Evolutionary conservation across 106 monocot species (phyloP), one percentile per base, ranked within the genome.

Genomic region (Xerophyta viscosa): DNA sequence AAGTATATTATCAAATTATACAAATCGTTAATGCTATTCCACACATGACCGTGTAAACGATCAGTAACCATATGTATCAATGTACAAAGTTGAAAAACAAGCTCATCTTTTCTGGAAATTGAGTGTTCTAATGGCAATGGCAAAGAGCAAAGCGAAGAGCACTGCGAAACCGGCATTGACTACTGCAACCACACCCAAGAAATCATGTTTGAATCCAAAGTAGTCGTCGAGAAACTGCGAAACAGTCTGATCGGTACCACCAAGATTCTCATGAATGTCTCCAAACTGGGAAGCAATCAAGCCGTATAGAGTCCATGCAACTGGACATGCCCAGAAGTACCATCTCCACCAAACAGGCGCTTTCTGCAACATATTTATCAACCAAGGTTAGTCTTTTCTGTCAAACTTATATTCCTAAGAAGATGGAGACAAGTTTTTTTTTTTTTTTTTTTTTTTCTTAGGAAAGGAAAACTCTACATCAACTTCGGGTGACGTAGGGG

Each of bases 341-440:
- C 74, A 67, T 8, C 31, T 61, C 74, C 74, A 74, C 74, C 74
- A 67, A 2, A 27, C 26, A 19, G 74, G 74, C 7, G 63, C 36
- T 53, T 29, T 74, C 74, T 67, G 67, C 28, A 57, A 37, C 2
- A 2, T 31, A 31, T 24, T 50, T n/a, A 10, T 14, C 24, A 21
- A 7, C n/a, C n/a, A n/a, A n/a, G n/a, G n/a, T n/a, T n/a, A n/a
- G n/a, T n/a, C n/a, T n/a, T n/a, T n/a, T n/a, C n/a, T n/a, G n/a
- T n/a, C n/a, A n/a, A n/a, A n/a, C n/a, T n/a, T n/a, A n/a, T n/a
- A n/a, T n/a, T n/a, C n/a, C n/a, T n/a, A n/a, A n/a, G n/a, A n/a
- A n/a, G n/a, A n/a, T n/a, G n/a, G n/a, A n/a, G n/a, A n/a, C n/a
- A n/a, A n/a, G n/a, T n/a, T n/a, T n/a, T n/a, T n/a, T n/a, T n/a